Evolutionary conservation across 1,139 yeast genomes (phyloP), one percentile per base, ranked within the genome.

Genomic region (Pichia sp.): DNA sequence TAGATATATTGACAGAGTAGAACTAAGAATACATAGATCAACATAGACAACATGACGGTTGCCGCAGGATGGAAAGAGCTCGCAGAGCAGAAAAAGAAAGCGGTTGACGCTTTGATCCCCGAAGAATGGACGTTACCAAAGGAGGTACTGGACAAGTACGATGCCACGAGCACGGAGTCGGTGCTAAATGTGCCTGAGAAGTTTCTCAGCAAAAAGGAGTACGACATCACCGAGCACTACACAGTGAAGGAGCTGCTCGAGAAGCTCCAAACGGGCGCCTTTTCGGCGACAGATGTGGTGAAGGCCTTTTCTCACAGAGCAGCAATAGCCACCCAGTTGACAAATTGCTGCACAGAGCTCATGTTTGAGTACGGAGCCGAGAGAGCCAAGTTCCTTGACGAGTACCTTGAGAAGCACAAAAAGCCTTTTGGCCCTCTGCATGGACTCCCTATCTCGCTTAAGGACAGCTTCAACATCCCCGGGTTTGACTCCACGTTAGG

Each of bases 391-490:
- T 63, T 59, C 47, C 53, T 65, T 30, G 82, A 79, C 59, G 69
- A 65, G 52, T 69, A 64, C 57, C 61, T 61, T 40, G 56, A 62
- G 47, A 69, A 74, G 51, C 67, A 69, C n/a, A 78, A 77, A 13
- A 70, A 70, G 51, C 65, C 73, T 0, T 62, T 71, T 29, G 82
- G 82, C 1, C 77, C 79, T 4, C 64, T 79, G 36, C 83, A 78
- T 62, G 84, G 84, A 1, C 64, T 80, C 15, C 84, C 84, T 5
- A 69, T 79, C 16, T 75, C 80, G n/a, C 64, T 77, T 34, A 86
- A 86, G 64, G 92, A 85, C 64, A 89, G 71, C 59, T 71, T 76
- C 59, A 78, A 85, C 10, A 82, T 80, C 64, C 85, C 79, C 26
- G 78, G 82, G 2, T 82, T 74, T 64, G 88, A 81, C 19, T 71